Percentiles rank a stretch among this genome's conserved stretches.
phyloP scores from a whole-genome alignment of 129 eudicot species.

The Arctium minus region DNA sequence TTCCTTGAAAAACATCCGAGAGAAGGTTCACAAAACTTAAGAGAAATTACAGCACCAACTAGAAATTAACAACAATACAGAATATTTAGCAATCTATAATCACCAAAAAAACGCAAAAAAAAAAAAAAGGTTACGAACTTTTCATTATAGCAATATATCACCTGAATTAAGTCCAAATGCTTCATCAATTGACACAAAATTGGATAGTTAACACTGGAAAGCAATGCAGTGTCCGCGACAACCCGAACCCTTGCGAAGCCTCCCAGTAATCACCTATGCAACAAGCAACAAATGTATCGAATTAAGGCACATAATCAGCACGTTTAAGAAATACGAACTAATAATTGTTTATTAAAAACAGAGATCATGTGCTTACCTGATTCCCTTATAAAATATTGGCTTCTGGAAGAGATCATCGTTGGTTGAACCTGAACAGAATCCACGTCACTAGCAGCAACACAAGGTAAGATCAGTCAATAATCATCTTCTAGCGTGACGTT shows the following conservation, averaged over 20 bases:
- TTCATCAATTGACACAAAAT: slow-evolving; percentile 21
- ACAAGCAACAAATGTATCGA: neutral
- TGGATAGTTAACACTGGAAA: slow-evolving; percentile 1
- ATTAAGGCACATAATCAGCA: neutral
- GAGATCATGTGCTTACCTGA: neutral
- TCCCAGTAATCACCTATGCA: slow-evolving; percentile 5
- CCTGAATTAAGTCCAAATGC: slow-evolving; percentile 17
- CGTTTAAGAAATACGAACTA: neutral
- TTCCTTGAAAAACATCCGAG: neutral
- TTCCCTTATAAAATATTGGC: neutral
- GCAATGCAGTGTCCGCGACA: neutral
- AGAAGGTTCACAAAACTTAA: neutral
- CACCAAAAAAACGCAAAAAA: neutral
- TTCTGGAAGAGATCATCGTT: slow-evolving; percentile 1
- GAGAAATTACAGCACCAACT: neutral
- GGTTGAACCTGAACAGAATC: neutral
- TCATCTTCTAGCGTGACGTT: neutral
- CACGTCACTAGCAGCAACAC: slow-evolving; percentile 1
- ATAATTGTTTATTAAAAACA: neutral
- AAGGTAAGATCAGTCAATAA: neutral
- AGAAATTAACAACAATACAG: neutral
- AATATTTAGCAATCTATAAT: neutral
- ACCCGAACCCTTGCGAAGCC: neutral
- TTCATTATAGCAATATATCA: slow-evolving; percentile 3
- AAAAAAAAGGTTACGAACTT: neutral